Evolutionary conservation across 257 asterid genomes (phyloP).

Genomic region (Salvia splendens): DNA sequence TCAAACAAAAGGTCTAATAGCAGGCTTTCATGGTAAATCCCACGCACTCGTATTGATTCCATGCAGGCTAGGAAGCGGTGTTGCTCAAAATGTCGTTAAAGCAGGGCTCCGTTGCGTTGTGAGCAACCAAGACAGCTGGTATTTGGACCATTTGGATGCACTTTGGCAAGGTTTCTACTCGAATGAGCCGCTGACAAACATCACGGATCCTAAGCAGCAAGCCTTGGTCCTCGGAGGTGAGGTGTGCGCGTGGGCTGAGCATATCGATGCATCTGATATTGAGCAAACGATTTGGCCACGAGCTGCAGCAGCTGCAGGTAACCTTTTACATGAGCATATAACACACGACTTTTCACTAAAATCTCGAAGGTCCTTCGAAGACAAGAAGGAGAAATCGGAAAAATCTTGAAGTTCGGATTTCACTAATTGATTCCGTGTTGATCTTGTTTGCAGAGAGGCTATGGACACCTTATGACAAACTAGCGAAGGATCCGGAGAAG

Average conservation of each 20-base stretch:
- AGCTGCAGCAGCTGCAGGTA: slow-evolving; percentile 99
- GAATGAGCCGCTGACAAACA: slow-evolving; percentile 82
- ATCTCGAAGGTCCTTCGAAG: no score
- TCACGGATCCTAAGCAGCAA: slow-evolving; percentile 67
- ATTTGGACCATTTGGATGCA: slow-evolving; percentile 79
- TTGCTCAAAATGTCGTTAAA: slow-evolving; percentile 67
- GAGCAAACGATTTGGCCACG: slow-evolving; percentile 95
- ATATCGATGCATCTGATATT: slow-evolving; percentile 72
- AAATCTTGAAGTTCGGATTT: background rate
- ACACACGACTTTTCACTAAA: no score
- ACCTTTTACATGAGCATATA: background rate
- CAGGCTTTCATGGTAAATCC: background rate
- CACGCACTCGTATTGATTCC: slow-evolving; percentile 12
- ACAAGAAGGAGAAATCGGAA: no score
- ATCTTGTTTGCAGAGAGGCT: slow-evolving; percentile 62
- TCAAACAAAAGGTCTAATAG: background rate
- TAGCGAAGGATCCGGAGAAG: slow-evolving; percentile 61
- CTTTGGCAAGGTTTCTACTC: slow-evolving; percentile 76
- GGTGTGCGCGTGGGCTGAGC: slow-evolving; percentile 91
- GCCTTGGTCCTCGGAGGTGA: slow-evolving; percentile 82
- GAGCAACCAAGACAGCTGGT: slow-evolving; percentile 95
- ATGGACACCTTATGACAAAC: slow-evolving; percentile 63
- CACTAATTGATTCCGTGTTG: background rate
- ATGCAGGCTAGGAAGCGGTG: slow-evolving; percentile 81
- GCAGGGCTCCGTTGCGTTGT: slow-evolving; percentile 86